Conservation (phyloP, 1,284 basidiomycete genomes). For the Austropuccinia psidii region DNA sequence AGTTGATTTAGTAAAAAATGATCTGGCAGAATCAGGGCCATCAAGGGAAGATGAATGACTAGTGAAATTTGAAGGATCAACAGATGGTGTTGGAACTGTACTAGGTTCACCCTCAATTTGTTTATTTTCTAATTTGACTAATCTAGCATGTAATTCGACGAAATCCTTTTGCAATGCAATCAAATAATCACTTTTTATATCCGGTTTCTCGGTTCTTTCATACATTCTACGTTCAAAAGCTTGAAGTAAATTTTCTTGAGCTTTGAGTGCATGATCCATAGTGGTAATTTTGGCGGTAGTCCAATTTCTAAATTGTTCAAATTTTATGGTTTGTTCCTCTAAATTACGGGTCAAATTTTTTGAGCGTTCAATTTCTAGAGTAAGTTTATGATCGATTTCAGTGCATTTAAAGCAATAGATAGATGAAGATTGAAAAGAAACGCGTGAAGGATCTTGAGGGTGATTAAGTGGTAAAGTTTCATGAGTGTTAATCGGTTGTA, state of each 20-base stretch:
- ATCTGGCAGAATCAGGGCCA: neutral
- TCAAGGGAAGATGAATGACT: neutral
- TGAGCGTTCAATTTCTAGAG: neutral
- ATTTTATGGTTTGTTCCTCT: conserved; percentile 1
- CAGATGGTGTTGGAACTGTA: neutral
- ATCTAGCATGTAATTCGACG: conserved; percentile 14
- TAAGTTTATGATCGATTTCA: neutral
- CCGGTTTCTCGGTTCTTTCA: neutral
- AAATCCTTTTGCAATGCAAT: conserved; percentile 35
- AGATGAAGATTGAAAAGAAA: neutral
- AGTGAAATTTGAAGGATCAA: neutral
- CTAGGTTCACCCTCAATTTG: neutral
- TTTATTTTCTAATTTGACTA: conserved; percentile 10
- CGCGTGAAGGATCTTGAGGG: neutral
- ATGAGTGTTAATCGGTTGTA: neutral
- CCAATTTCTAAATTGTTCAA: conserved; percentile 28
- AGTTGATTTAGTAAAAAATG: neutral
- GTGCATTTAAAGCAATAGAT: conserved; percentile 1
- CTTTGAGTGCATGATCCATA: conserved; percentile 4
- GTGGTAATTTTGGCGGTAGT: conserved; percentile 29
- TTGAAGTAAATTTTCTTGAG: conserved; percentile 17
- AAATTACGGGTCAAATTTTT: neutral
- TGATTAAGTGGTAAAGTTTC: neutral
- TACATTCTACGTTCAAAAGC: conserved; percentile 8
- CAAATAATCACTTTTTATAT: conserved; percentile 30